Evolutionary conservation across 2,329 filamentous ascomycete species (phyloP).

Genomic region (Aspergillus ruber): DNA sequence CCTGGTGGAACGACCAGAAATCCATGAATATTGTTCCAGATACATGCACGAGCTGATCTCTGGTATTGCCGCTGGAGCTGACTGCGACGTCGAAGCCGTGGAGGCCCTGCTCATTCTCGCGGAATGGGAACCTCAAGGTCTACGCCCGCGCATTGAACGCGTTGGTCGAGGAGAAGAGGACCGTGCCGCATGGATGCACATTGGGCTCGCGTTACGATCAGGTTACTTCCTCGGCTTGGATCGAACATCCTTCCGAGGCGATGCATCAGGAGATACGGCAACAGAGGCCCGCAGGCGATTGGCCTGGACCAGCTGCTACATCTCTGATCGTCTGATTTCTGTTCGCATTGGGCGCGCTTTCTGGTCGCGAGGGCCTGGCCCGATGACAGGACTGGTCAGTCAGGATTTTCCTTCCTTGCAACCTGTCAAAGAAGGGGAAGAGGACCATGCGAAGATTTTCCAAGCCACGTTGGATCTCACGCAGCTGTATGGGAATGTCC

Average conservation of each 20-base stretch:
- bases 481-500: constrained; percentile 66
- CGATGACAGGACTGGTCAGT: constrained; percentile 57
- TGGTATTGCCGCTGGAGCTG: constrained; percentile 58
- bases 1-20: constrained; percentile 55
- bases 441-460: constrained; percentile 63
- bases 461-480: constrained; percentile 66
- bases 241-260: constrained; percentile 59
- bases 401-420: constrained; percentile 63
- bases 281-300: constrained; percentile 58
- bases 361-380: constrained; percentile 66
- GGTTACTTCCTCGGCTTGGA: constrained; percentile 66
- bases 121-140: constrained; percentile 65
- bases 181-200: constrained; percentile 70
- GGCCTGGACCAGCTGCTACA: constrained; percentile 64
- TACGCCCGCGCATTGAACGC: constrained; percentile 53
- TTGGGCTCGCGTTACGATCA: constrained; percentile 62
- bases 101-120: constrained; percentile 64
- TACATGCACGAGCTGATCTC: constrained; percentile 66
- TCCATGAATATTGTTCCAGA: constrained; percentile 60
- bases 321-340: constrained; percentile 62
- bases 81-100: constrained; percentile 63
- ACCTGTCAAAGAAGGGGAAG: constrained; percentile 52
- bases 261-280: constrained; percentile 53
- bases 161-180: constrained; percentile 69
- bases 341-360: constrained; percentile 67